Evolutionary conservation across 2,329 filamentous ascomycete species (phyloP).

Genomic region (Arachnomyces sp.): DNA sequence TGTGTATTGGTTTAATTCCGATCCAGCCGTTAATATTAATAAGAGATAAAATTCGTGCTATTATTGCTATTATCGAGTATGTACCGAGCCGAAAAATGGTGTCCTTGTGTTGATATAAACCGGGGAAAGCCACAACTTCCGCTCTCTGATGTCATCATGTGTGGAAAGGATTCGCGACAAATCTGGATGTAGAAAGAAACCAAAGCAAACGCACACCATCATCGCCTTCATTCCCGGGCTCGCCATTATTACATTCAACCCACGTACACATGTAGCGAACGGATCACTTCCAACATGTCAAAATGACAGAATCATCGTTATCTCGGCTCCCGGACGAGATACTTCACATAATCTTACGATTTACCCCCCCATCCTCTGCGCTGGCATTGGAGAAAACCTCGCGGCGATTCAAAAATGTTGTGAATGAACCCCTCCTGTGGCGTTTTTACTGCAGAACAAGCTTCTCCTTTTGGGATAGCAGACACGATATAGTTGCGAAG

Average conservation of each 20-base stretch:
- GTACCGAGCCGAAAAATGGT: no score
- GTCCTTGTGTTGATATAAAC: not conserved
- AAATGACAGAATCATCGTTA: slow-evolving; percentile 28
- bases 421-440: slow-evolving; percentile 71
- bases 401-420: slow-evolving; percentile 55
- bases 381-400: slow-evolving; percentile 52
- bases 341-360: slow-evolving; percentile 66
- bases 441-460: slow-evolving; percentile 58
- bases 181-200: not conserved
- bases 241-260: slow-evolving; percentile 1
- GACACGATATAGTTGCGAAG: slow-evolving; percentile 53
- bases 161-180: not conserved
- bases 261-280: slow-evolving; percentile 1
- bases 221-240: not conserved
- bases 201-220: not conserved
- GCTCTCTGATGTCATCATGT: not conserved
- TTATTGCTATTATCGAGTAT: no score
- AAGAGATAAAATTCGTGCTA: no score
- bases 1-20: no score
- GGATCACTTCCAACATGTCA: slow-evolving; percentile 3
- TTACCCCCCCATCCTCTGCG: slow-evolving; percentile 45
- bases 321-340: slow-evolving; percentile 68
- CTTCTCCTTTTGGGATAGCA: slow-evolving; percentile 67
- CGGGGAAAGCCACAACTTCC: not conserved
- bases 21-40: no score